These are phyloP conservation scores for Vanrija sp. DNA, from an alignment of 1,284 basidiomycete genomes.

Conservation along the genomic window DNA sequence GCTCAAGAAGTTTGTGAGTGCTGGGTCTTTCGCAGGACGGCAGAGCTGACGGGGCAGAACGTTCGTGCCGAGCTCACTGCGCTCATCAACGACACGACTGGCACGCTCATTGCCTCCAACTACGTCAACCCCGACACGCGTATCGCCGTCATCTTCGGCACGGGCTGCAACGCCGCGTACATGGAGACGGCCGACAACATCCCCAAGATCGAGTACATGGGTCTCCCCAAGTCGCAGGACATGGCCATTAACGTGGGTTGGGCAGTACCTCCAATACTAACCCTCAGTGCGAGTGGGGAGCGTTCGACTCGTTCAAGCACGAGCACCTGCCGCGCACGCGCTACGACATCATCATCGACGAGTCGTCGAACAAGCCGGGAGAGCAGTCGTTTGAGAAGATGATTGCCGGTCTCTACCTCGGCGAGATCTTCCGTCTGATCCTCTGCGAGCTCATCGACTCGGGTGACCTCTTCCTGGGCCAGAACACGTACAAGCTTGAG, in stretches of 20 bases:
- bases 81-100: slow-evolving; percentile 95
- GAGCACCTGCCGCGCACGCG: slow-evolving; percentile 91
- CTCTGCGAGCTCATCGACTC: slow-evolving; percentile 95
- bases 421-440: slow-evolving; percentile 90
- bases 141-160: slow-evolving; percentile 96
- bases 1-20: slow-evolving; percentile 60
- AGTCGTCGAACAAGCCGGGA: slow-evolving; percentile 90
- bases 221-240: slow-evolving; percentile 62
- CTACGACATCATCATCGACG: slow-evolving; percentile 89
- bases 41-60: slow-evolving; percentile 28
- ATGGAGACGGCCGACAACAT: slow-evolving; percentile 82
- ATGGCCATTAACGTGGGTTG: slow-evolving; percentile 88
- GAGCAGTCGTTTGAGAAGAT: slow-evolving; percentile 90
- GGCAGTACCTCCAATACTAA: background rate
- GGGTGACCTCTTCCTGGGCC: slow-evolving; percentile 93
- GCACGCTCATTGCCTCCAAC: slow-evolving; percentile 92
- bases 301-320: slow-evolving; percentile 94
- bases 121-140: slow-evolving; percentile 88
- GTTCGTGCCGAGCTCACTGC: slow-evolving; percentile 73
- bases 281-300: slow-evolving; percentile 62
- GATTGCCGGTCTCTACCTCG: slow-evolving; percentile 95
- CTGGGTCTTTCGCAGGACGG: background rate
- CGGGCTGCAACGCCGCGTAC: slow-evolving; percentile 96
- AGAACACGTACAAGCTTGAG: slow-evolving; percentile 97
- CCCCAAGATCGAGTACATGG: slow-evolving; percentile 68